These are phyloP conservation scores for Termitomyces titanicus DNA, from an alignment of 768 basidiomycete genomes.

Conservation along the genomic window DNA sequence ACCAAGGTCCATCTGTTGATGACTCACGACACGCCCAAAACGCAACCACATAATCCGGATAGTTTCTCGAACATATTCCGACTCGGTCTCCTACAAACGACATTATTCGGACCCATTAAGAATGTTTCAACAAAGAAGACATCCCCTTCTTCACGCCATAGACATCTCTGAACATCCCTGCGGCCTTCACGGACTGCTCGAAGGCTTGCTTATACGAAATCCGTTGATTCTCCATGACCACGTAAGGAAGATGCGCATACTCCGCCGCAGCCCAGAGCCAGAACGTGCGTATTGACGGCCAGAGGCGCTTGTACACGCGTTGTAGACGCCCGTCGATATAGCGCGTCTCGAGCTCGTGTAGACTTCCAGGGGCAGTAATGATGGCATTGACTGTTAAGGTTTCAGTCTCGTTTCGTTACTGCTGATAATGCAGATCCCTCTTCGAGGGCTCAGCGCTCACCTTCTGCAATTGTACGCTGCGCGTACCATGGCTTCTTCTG, in stretches of 20 bases:
- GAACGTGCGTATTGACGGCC: slow-evolving; percentile 44
- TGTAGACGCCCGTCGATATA: slow-evolving; percentile 41
- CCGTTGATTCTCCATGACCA: slow-evolving; percentile 47
- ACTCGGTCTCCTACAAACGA: slow-evolving; percentile 34
- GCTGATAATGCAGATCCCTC: not conserved
- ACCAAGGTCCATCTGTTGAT: not conserved
- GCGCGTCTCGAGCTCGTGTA: slow-evolving; percentile 39
- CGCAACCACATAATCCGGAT: slow-evolving; percentile 39
- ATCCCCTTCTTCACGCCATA: slow-evolving; percentile 48
- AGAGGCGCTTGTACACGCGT: slow-evolving; percentile 51
- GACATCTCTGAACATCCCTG: slow-evolving; percentile 31
- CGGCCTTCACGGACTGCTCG: slow-evolving; percentile 31
- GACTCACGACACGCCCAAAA: slow-evolving; percentile 48
- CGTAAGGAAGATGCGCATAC: slow-evolving; percentile 37
- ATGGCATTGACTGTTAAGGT: slow-evolving; percentile 28
- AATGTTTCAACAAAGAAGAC: not conserved
- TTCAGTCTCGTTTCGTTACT: not conserved
- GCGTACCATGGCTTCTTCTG: slow-evolving; percentile 9
- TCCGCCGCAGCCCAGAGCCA: slow-evolving; percentile 37
- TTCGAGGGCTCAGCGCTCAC: slow-evolving; percentile 1
- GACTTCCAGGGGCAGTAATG: slow-evolving; percentile 33
- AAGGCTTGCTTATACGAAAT: slow-evolving; percentile 39
- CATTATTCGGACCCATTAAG: not conserved
- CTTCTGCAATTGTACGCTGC: slow-evolving; percentile 10
- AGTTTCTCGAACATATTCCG: slow-evolving; percentile 46